Evolutionary conservation across 768 basidiomycete genomes (phyloP).

Genomic region (Agrocybe pediades): DNA sequence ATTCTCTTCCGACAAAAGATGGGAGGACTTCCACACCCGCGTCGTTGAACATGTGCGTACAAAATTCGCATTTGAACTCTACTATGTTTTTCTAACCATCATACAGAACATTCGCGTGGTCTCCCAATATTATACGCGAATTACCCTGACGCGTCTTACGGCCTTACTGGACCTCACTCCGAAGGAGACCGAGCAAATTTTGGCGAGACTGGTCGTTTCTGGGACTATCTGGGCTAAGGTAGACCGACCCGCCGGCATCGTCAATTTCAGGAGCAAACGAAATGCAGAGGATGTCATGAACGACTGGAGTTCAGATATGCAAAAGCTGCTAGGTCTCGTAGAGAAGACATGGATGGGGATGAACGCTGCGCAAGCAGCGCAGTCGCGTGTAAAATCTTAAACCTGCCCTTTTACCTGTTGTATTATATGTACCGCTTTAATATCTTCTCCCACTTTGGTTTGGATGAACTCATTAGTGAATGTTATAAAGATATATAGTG

Average conservation of each 20-base stretch:
- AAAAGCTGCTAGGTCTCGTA: slow-evolving; percentile 83
- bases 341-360: slow-evolving; percentile 99
- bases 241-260: slow-evolving; percentile 88
- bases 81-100: not conserved
- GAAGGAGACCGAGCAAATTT: slow-evolving; percentile 83
- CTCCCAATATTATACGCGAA: slow-evolving; percentile 92
- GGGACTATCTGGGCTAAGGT: slow-evolving; percentile 93
- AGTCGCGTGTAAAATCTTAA: slow-evolving; percentile 55
- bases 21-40: slow-evolving; percentile 94
- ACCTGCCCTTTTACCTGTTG: slow-evolving; percentile 8
- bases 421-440: slow-evolving; percentile 1
- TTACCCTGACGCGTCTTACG: slow-evolving; percentile 81
- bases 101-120: slow-evolving; percentile 93
- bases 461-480: not conserved
- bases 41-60: slow-evolving; percentile 92
- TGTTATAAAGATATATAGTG: not conserved
- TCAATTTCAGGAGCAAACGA: slow-evolving; percentile 83
- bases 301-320: slow-evolving; percentile 97
- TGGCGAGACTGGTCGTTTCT: slow-evolving; percentile 88
- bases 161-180: slow-evolving; percentile 83
- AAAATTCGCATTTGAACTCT: slow-evolving; percentile 2
- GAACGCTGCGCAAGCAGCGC: slow-evolving; percentile 87
- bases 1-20: slow-evolving; percentile 76
- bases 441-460: not conserved
- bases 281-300: slow-evolving; percentile 94